Percentiles rank a stretch among this genome's conserved stretches.
Evolutionary conservation across 163 green algal genomes (phyloP).

Genomic region (Coccomyxa subellipsoidea): DNA sequence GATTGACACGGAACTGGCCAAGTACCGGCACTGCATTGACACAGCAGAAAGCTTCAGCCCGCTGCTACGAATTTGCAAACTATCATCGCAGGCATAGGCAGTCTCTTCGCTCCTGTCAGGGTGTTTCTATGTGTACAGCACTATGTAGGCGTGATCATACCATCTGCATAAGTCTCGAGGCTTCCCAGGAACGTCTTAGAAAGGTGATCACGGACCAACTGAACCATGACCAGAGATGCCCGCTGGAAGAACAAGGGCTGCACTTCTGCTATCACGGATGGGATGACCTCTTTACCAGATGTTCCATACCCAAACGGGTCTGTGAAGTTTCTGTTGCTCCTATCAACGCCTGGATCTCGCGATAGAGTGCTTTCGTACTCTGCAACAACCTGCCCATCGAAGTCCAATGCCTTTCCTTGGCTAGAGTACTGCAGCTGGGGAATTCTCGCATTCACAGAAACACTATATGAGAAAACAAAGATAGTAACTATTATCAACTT

Average conservation of each 20-base stretch:
- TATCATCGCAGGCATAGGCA: not conserved
- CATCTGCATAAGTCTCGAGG: not conserved
- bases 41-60: not conserved
- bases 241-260: slow-evolving; percentile 1
- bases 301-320: too few relatives aligned
- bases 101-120: too few relatives aligned
- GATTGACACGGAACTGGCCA: not conserved
- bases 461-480: not conserved
- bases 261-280: not conserved
- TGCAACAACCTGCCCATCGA: not conserved
- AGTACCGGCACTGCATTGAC: slow-evolving; percentile 12
- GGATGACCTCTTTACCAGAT: not conserved
- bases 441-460: not conserved
- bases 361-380: not conserved
- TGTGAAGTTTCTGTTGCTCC: too few relatives aligned
- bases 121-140: too few relatives aligned
- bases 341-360: not conserved
- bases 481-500: not conserved
- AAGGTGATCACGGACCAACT: not conserved
- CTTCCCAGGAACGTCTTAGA: not conserved
- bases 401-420: not conserved
- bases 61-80: not conserved
- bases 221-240: not conserved
- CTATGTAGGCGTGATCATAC: too few relatives aligned
- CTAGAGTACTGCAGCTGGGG: not conserved